Base-by-base conservation (phyloP, 1,139 yeast genomes). In the Candida sp. region DNA sequence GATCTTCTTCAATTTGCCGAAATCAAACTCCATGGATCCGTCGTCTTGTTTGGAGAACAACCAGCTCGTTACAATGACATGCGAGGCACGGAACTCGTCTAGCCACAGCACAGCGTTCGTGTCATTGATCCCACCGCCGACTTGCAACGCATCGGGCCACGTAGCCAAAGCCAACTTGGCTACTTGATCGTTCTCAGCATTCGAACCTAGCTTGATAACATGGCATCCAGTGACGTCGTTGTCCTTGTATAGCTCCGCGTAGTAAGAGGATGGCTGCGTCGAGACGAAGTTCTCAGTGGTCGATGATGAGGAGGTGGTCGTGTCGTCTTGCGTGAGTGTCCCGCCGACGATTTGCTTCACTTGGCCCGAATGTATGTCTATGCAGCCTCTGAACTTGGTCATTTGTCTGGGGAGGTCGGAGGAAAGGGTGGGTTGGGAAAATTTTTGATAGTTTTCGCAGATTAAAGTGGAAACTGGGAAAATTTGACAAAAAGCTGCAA, bases 341-440 rank as follows among this genome's bases (percentile, higher is more conserved):
- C 97, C 97, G 3, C 99, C 99, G 0, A 96, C 98, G 48, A 94
- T 94, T 68, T 94, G 99, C 65, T 94, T 96, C 56, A 94, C 99
- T 58, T 90, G 88, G 2, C 99, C 99, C 4, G 88, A 82, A 67
- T 94, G 99, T 55, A 94, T 86, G 67, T 94, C 99, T 41, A 94
- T 94, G 63, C 99, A 94, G 1, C 98, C 99, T 64, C 94, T 83
- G 70, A 90, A 96, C 53, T 80, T 79, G 1, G 98, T 93, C 98
- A 93, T 93, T 5, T 34, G 38, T 34, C 12, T 34, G 38, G 8
- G 17, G 17, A 17, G 17, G 17, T 17, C 2, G 17, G 17, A 17
- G 17, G 17, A 17, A 17, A 17, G 17, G 17, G 17, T 17, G 17
- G 17, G 17, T 17, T 17, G 17, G 17, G 17, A 17, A 17, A 17